phyloP scores from a whole-genome alignment of 169 alveolate genomes.

The Plasmodium relictum region DNA sequence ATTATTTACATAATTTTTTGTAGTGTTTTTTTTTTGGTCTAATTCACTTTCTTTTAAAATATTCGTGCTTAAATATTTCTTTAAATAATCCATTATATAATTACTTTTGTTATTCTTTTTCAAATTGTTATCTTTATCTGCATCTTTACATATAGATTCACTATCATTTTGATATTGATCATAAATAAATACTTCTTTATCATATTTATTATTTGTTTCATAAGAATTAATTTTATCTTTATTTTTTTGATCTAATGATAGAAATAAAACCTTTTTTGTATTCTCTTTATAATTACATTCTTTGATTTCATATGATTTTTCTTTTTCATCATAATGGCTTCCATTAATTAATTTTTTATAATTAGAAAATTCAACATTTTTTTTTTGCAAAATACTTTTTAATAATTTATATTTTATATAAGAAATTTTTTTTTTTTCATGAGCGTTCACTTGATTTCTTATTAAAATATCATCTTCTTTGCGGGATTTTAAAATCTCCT shows the following conservation, averaged over 20 bases:
- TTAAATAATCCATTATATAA: not conserved
- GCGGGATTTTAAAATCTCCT: not conserved
- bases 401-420: slow-evolving; percentile 49
- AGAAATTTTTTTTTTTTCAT: slow-evolving; percentile 12
- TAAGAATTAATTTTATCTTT: no score
- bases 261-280: not conserved
- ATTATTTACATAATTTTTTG: no score
- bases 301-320: not conserved
- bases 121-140: not conserved
- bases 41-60: not conserved
- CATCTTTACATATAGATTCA: not conserved
- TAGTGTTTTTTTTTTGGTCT: not conserved
- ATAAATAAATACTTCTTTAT: not conserved
- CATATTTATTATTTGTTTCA: not conserved
- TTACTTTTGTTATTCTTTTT: not conserved
- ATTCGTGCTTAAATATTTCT: not conserved
- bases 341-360: not conserved
- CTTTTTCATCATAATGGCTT: not conserved
- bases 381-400: slow-evolving; percentile 35
- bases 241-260: not conserved
- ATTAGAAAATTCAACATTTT: slow-evolving; percentile 5
- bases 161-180: not conserved
- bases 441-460: not conserved
- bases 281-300: not conserved
- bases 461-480: not conserved